Conservation (phyloP, 108 stramenopile genomes). For the Thalassiosira profunda region DNA sequence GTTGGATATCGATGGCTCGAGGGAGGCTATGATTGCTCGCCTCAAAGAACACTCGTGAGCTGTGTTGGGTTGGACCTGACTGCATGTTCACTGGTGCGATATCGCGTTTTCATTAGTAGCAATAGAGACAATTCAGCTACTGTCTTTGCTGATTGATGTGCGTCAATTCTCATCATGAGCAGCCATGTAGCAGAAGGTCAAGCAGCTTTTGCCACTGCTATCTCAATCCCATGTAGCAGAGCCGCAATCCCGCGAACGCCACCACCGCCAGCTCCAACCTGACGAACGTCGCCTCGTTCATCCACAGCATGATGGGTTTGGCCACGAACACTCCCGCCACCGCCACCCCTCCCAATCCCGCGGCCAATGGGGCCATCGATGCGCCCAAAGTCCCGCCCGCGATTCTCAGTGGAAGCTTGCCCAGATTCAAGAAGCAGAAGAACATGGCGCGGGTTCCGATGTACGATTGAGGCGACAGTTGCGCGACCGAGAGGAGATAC, state of each 20-base stretch:
- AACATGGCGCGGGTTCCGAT: slow-evolving; percentile 66
- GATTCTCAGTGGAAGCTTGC: slow-evolving; percentile 57
- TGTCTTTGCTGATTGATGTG: too few species aligned
- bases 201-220: too few species aligned
- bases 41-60: too few species aligned
- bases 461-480: slow-evolving; percentile 53
- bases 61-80: too few species aligned
- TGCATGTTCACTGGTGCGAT: too few species aligned
- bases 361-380: slow-evolving; percentile 48
- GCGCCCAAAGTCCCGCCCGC: slow-evolving; percentile 51
- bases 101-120: too few species aligned
- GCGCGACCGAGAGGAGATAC: slow-evolving; percentile 52
- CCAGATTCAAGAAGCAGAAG: slow-evolving; percentile 60
- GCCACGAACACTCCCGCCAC: slow-evolving; percentile 52
- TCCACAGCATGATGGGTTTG: slow-evolving; percentile 62
- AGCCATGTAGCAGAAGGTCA: too few species aligned
- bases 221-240: slow-evolving; percentile 64
- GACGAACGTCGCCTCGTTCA: slow-evolving; percentile 55
- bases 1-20: too few species aligned
- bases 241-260: slow-evolving; percentile 53
- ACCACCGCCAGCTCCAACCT: slow-evolving; percentile 54
- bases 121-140: too few species aligned
- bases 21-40: too few species aligned
- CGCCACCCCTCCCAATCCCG: slow-evolving; percentile 38
- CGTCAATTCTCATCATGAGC: too few species aligned